Percentiles rank a stretch among this genome's conserved stretches.
These are phyloP conservation scores for Castanopsis chinensis DNA, from an alignment of 306 rosid genomes.

Conservation along the genomic window DNA sequence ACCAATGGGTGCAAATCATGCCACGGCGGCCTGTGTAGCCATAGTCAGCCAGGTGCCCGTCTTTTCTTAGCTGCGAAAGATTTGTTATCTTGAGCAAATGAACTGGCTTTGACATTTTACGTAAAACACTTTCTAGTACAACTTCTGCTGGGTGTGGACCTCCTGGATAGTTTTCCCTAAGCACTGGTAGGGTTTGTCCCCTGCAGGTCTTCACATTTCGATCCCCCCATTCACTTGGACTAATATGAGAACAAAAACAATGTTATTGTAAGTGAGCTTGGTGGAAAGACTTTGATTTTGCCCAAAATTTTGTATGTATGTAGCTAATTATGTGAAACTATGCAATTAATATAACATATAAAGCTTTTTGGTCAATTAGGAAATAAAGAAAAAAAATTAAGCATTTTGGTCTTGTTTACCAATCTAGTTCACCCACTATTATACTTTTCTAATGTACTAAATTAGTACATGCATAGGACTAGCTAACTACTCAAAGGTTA, in stretches of 20 bases:
- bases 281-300: no score
- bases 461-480: no score
- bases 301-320: no score
- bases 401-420: no score
- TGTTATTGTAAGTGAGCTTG: no score
- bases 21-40: neutral
- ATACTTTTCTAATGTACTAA: no score
- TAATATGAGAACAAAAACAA: neutral
- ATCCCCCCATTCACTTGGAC: conserved; percentile 22
- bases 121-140: conserved; percentile 13
- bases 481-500: no score
- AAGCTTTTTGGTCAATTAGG: no score
- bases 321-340: no score
- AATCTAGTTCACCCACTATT: no score
- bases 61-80: conserved; percentile 26
- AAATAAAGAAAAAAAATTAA: no score
- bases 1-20: conserved; percentile 29
- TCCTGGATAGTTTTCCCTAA: neutral
- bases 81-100: conserved; percentile 23
- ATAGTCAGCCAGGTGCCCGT: conserved; percentile 27
- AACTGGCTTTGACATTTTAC: conserved; percentile 9
- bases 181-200: neutral
- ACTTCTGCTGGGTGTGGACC: conserved; percentile 3
- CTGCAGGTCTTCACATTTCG: neutral
- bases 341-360: no score